Evolutionary conservation across 768 basidiomycete genomes (phyloP), one percentile per base, ranked within the genome.

Genomic region (Suillus luteus): DNA sequence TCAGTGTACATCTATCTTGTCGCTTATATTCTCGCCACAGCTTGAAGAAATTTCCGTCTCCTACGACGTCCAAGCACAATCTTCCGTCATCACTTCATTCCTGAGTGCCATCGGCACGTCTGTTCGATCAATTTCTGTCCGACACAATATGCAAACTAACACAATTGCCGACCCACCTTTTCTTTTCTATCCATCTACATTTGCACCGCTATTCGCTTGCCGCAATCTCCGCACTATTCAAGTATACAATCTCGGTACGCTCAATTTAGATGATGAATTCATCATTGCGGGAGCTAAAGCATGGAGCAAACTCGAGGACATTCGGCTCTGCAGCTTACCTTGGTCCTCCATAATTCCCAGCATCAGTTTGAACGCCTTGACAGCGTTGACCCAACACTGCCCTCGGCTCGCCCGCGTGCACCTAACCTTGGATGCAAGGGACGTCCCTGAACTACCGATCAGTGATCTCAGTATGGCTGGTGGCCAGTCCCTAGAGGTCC

Each of bases 201-300:
- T 75, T 15, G 55, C 63, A 0, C 75, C 74, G 12, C 66, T 75
- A 6, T 66, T 75, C 31, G 41, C 65, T 15, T 72, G 69, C 10
- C 68, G 51, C 12, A 61, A 65, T 5, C 48, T 75, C 6, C 67
- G 71, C 49, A 54, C 51, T 35, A 66, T 75, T 15, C 60, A 67
- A 35, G 66, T 75, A 15, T 63, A 68, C 14, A 71, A 75, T 33
- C 66, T 73, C 0, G 74, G 75, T 14, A 69, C 67, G 43, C 65
- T 76, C 19, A 67, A 71, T 38, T 63, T 76, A 15, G 69, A 75
- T 33, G 72, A 75, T 37, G 65, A 49, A 2, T 75, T 75, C 60
- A 41, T 75, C 44, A 65, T 59, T 9, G 65, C 69, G 10, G 75
- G 70, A 0, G 75, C 69, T 22, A 61, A 49, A 14, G 75, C 73